Percentiles rank a stretch among this genome's conserved stretches.
Conservation (phyloP, 1,284 basidiomycete genomes). For the Vanrija sp. region DNA sequence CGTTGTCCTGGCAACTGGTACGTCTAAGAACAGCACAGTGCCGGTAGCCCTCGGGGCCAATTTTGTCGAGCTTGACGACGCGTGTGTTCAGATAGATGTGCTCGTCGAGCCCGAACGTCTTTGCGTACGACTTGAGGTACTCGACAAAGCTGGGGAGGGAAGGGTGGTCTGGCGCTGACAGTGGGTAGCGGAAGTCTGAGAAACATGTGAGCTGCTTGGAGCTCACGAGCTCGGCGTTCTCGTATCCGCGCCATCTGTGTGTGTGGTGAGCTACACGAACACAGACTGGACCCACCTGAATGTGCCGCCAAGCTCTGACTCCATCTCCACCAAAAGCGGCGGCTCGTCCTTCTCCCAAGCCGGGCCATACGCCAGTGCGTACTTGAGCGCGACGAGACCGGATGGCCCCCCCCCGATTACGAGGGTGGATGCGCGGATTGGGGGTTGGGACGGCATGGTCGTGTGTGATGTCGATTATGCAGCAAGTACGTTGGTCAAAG, state of each 20-base stretch:
- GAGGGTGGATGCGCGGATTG: conserved; percentile 31
- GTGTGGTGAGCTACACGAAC: not conserved
- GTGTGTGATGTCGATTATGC: not conserved
- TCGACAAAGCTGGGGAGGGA: conserved; percentile 58
- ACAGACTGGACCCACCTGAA: conserved; percentile 46
- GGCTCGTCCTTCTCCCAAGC: conserved; percentile 50
- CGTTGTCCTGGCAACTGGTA: conserved; percentile 24
- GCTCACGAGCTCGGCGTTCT: conserved; percentile 54
- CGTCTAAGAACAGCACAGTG: conserved; percentile 23
- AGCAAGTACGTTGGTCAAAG: no score
- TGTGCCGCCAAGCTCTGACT: conserved; percentile 62
- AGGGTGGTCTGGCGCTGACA: conserved; percentile 58
- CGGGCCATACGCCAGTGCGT: conserved; percentile 53
- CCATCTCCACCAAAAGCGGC: conserved; percentile 59
- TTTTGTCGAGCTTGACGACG: conserved; percentile 40
- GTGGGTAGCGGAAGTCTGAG: conserved; percentile 58
- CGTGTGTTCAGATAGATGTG: conserved; percentile 54
- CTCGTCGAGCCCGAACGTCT: conserved; percentile 52
- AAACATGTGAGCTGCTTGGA: conserved; percentile 59
- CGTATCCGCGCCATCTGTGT: conserved; percentile 36
- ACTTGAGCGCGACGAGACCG: conserved; percentile 61
- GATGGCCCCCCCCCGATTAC: conserved; percentile 59
- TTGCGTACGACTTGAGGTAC: conserved; percentile 58
- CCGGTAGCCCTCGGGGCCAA: conserved; percentile 23
- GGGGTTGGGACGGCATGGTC: conserved; percentile 6